Base-by-base conservation (phyloP, 1,284 basidiomycete species). In the Heimioporus punctisporus region DNA sequence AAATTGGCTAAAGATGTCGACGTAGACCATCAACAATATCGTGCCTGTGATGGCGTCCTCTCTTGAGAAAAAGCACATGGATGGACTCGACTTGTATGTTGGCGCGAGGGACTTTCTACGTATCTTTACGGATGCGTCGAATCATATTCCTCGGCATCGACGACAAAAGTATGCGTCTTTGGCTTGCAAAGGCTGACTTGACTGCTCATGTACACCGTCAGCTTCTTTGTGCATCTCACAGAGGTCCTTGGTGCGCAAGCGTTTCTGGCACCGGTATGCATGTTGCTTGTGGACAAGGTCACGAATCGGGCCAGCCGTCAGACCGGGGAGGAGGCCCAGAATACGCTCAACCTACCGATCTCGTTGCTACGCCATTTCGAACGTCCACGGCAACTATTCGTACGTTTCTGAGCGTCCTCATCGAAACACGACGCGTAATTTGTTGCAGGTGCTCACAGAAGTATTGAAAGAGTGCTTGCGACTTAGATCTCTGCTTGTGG, bases 141-240 rank as follows among this genome's bases (percentile, higher is more conserved):
- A 85, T 57, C 93, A 96, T 63, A 86, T 97, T 56, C 94, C 94
- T 23, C 84, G 92, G 5, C 94, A 97, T 71, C 86, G 95, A 28
- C 85, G 94, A 39, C 87, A 86, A 56, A 88, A 85, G 88, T 94
- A 55, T 37, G 83, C 79, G 28, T 45, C 56, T 44, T 52, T 5
- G 19, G 2, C 14, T 34, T 4, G 14, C 48, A 7, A 52, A 55
- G 41, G 48, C 57, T 43, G 26, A 50, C 31, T 27, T 19, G 52
- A 27, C 48, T 23, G 19, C 51, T 68, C 15, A 63, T 54, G 2
- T 21, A 9, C 34, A 37, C 60, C 23, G 54, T 45, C 51, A 92
- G 93, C 54, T 96, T 99, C 75, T 98, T 97, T 74, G 80, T 86
- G 4, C 93, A 97, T 66, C 82, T 99, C n/a, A 83, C 93, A 34